Conservation (phyloP, 2,329 filamentous ascomycete species). For the Calonectria pseudoreteaudii region DNA sequence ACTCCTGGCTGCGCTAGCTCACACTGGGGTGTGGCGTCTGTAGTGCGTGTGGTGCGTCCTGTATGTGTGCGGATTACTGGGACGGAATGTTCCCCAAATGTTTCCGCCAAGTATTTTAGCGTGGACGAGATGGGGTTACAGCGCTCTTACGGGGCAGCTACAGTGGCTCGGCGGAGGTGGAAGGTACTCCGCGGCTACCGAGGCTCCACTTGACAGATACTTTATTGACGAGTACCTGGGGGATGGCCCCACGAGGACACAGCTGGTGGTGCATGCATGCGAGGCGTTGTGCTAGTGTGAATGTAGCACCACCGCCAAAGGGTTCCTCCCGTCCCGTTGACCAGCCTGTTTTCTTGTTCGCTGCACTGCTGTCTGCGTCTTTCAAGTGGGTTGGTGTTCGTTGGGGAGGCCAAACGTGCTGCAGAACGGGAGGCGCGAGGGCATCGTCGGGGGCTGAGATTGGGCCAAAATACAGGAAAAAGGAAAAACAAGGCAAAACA, state of each 20-base stretch:
- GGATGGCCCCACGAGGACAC: conserved; percentile 34
- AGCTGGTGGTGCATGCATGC: conserved; percentile 42
- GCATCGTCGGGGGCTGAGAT: not conserved
- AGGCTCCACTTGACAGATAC: conserved; percentile 17
- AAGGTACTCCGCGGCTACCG: conserved; percentile 30
- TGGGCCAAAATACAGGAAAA: not conserved
- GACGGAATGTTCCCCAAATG: conserved; percentile 26
- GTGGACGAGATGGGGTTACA: conserved; percentile 8
- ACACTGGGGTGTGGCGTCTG: conserved; percentile 42
- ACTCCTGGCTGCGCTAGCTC: conserved; percentile 33
- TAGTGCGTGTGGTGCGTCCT: conserved; percentile 39
- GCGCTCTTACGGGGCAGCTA: conserved; percentile 15
- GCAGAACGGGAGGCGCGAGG: not conserved
- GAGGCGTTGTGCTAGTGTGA: conserved; percentile 44
- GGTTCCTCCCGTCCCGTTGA: conserved; percentile 45
- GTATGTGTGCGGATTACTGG: conserved; percentile 30
- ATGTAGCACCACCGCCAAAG: conserved; percentile 37
- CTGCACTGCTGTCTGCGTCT: conserved; percentile 2
- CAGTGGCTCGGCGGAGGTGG: not conserved
- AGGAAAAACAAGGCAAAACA: not conserved
- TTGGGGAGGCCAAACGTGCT: not conserved
- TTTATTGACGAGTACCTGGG: conserved; percentile 29
- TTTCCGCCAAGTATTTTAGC: conserved; percentile 25
- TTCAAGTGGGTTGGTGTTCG: not conserved
- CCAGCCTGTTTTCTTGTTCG: conserved; percentile 30